Evolutionary conservation across 2,329 filamentous ascomycete species (phyloP).

Genomic region (Fusarium sp.): DNA sequence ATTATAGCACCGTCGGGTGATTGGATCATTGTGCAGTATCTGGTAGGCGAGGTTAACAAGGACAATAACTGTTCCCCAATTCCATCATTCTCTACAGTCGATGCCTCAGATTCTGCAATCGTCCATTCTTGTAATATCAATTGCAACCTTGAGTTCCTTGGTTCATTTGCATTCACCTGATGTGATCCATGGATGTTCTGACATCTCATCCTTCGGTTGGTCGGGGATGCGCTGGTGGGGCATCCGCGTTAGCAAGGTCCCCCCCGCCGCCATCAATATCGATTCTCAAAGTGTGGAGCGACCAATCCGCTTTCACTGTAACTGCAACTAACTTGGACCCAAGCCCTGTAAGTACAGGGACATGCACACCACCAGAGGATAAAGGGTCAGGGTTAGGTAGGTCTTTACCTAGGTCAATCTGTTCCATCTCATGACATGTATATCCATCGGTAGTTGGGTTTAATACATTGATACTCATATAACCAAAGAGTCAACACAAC

Average conservation of each 20-base stretch:
- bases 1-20: background rate
- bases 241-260: slow-evolving; percentile 37
- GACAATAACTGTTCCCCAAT: background rate
- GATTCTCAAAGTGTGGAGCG: slow-evolving; percentile 40
- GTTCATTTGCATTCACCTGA: slow-evolving; percentile 36
- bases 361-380: slow-evolving; percentile 32
- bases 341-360: slow-evolving; percentile 45
- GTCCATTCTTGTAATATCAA: background rate
- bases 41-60: background rate
- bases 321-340: slow-evolving; percentile 36
- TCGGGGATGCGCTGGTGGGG: slow-evolving; percentile 39
- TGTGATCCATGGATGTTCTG: slow-evolving; percentile 45
- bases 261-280: slow-evolving; percentile 5
- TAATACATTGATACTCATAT: background rate
- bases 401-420: background rate
- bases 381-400: background rate
- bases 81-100: background rate
- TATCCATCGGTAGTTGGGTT: background rate
- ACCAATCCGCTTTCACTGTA: slow-evolving; percentile 49
- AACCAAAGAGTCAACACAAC: background rate
- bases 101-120: slow-evolving; percentile 2
- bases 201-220: slow-evolving; percentile 40
- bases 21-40: background rate
- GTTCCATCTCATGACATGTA: background rate
- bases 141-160: slow-evolving; percentile 16